Evolutionary conservation across 805 yeast genomes (phyloP), one percentile per base, ranked within the genome.

Genomic region (Hanseniaspora opuntiae): DNA sequence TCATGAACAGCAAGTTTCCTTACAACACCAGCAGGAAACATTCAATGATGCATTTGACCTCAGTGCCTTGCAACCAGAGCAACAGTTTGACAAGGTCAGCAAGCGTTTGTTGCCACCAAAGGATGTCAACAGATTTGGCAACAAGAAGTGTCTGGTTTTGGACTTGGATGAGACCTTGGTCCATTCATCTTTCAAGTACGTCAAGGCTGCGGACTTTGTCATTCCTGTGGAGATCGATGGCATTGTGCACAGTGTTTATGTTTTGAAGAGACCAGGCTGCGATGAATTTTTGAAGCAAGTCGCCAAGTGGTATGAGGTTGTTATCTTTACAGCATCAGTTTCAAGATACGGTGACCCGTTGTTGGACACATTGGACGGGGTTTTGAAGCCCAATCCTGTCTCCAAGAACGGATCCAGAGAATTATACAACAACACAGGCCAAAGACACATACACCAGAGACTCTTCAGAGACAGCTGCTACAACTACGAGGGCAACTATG

Each of bases 141-240:
- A 77, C 54, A 81, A 84, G 55, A 93, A 93, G 67, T 89, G 97
- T 67, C 74, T 93, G 35, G 85, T 93, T 14, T 73, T 93, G 53
- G 99, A 93, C 68, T 71, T 93, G 58, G 98, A 93, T 68, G 98
- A 93, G 68, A 93, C 98, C 2, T 75, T 93, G 56, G 98, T 93
- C 33, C 99, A 93, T 67, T 86, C 96, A 1, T 83, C 95, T 7
- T 93, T 93, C 73, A 89, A 90, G 67, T 87, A 83, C 66, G 75
- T 93, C 55, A 79, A 94, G 56, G 84, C 88, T 45, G 95, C 96
- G 1, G 99, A 93, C 69, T 93, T 93, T 69, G 94, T 94, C 46
- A 86, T 93, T 48, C 97, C 98, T 16, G 98, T 93, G 52, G 97
- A 90, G 66, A 90, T 93, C 58, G 97, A 93, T 62, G 82, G 82